Evolutionary conservation across 139 green algal species (phyloP).

Genomic region (Ettlia oleoabundans): DNA sequence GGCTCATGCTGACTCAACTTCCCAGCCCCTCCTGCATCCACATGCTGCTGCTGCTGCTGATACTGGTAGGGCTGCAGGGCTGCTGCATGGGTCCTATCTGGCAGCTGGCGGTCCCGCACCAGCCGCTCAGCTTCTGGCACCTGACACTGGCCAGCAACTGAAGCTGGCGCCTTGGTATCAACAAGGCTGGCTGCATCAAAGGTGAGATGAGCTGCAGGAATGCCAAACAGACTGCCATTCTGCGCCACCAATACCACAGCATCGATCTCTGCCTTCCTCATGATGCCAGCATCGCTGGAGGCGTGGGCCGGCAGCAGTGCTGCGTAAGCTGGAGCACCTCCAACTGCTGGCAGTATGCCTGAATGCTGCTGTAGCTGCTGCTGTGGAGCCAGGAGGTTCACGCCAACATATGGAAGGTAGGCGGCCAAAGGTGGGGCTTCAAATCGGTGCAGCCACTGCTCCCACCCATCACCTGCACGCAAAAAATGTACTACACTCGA

Average conservation of each 20-base stretch:
- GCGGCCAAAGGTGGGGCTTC: constrained; percentile 68
- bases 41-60: neutral
- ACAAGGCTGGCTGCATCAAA: constrained; percentile 3
- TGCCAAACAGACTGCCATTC: constrained; percentile 59
- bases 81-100: neutral
- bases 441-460: constrained; percentile 73
- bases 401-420: constrained; percentile 40
- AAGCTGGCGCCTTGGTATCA: neutral
- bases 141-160: neutral
- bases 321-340: neutral
- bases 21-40: neutral
- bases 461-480: constrained; percentile 35
- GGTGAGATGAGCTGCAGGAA: constrained; percentile 60
- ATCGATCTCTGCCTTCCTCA: neutral
- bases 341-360: neutral
- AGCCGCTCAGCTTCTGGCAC: neutral
- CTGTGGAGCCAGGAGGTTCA: constrained; percentile 43
- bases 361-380: constrained; percentile 17
- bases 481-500: neutral
- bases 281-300: too few relatives aligned
- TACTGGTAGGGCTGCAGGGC: neutral
- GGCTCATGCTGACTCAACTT: neutral
- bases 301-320: too few relatives aligned
- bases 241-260: constrained; percentile 53
- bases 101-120: neutral